Evolutionary conservation across 1,284 basidiomycete species (phyloP).

Genomic region (Neolentinus lepideus): DNA sequence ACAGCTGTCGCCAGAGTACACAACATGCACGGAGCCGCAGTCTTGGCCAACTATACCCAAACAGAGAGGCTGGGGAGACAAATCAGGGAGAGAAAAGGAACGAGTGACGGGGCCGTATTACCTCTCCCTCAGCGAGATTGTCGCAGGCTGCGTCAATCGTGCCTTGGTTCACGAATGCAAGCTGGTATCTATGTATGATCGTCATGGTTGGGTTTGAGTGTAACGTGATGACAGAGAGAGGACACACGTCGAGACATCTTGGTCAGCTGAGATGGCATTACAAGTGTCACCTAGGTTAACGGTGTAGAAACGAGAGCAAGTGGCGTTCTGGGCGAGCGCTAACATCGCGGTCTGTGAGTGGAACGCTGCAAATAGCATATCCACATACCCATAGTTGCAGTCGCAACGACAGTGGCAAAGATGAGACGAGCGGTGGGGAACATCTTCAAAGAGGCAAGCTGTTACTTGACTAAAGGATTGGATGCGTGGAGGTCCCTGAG

Average conservation of each 20-base stretch:
- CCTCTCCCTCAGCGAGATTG: conserved; percentile 44
- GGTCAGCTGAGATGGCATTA: conserved; percentile 57
- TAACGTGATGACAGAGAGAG: not conserved
- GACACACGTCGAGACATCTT: conserved; percentile 62
- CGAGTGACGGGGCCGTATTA: conserved; percentile 15
- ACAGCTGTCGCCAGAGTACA: conserved; percentile 44
- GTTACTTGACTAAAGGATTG: not conserved
- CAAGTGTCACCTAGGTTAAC: conserved; percentile 56
- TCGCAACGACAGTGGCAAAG: not conserved
- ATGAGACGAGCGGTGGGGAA: not conserved
- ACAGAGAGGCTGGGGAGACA: conserved; percentile 25
- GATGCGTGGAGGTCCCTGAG: not conserved
- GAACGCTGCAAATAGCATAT: not conserved
- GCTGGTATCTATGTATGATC: conserved; percentile 54
- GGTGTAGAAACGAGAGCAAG: conserved; percentile 55
- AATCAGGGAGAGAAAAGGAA: not conserved
- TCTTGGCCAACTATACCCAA: conserved; percentile 41
- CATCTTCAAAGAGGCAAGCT: not conserved
- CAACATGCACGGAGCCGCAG: conserved; percentile 40
- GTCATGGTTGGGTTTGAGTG: not conserved
- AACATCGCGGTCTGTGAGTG: not conserved
- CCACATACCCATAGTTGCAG: not conserved
- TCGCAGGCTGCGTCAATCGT: conserved; percentile 45
- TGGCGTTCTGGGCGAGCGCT: conserved; percentile 8
- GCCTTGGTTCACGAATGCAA: conserved; percentile 48